phyloP scores from a whole-genome alignment of 2,329 filamentous ascomycete species.

The Colletotrichum incanum region DNA sequence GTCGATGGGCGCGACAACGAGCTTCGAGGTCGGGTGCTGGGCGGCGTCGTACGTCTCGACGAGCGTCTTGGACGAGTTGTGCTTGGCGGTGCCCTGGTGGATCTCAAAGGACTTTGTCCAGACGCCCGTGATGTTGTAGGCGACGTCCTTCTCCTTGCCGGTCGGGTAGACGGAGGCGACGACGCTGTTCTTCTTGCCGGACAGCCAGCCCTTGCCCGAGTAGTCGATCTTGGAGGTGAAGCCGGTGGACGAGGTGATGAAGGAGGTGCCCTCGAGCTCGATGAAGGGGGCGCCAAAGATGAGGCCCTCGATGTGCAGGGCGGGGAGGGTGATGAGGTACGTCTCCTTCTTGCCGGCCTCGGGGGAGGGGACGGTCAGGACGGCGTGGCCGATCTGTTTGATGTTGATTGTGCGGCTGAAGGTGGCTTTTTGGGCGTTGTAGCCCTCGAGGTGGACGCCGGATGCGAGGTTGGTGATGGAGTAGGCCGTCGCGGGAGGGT shows the following conservation, averaged over 20 bases:
- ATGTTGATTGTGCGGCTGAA: slow-evolving; percentile 95
- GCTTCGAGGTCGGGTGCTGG: slow-evolving; percentile 72
- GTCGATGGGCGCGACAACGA: slow-evolving; percentile 80
- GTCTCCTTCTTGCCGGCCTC: slow-evolving; percentile 68
- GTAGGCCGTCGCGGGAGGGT: slow-evolving; percentile 96
- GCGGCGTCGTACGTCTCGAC: slow-evolving; percentile 75
- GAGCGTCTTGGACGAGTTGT: slow-evolving; percentile 63
- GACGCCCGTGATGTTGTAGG: slow-evolving; percentile 89
- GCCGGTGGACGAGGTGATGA: slow-evolving; percentile 89
- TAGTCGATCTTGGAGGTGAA: slow-evolving; percentile 94
- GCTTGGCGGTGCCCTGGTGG: slow-evolving; percentile 73
- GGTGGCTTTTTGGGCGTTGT: slow-evolving; percentile 96
- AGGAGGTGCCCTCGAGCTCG: slow-evolving; percentile 88
- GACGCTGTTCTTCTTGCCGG: slow-evolving; percentile 95
- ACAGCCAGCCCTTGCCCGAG: slow-evolving; percentile 93
- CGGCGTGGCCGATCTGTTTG: slow-evolving; percentile 92
- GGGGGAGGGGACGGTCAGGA: slow-evolving; percentile 78
- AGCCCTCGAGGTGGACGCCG: slow-evolving; percentile 85
- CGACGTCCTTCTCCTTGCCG: slow-evolving; percentile 79
- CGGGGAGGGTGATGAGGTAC: slow-evolving; percentile 92
- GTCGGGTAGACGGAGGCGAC: slow-evolving; percentile 81
- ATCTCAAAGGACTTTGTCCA: slow-evolving; percentile 91
- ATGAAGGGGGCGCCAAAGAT: slow-evolving; percentile 90
- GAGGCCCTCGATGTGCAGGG: slow-evolving; percentile 93
- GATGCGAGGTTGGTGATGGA: slow-evolving; percentile 89